Evolutionary conservation across 192 early-diverging fungal genomes (phyloP).

Genomic region (Entophlyctis helioformis): DNA sequence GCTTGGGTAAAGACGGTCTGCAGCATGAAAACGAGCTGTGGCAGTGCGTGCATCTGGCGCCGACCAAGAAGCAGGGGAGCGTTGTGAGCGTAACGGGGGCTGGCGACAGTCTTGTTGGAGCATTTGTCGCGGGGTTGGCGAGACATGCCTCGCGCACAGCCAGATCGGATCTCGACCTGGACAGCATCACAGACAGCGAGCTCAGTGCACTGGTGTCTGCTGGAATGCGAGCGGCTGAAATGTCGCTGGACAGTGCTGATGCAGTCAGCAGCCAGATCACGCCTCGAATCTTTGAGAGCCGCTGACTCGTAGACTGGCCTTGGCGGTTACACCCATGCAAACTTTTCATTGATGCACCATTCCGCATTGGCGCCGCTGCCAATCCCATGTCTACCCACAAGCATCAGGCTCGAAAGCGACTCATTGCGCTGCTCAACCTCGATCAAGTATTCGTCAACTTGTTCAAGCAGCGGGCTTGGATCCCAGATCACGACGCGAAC

Average conservation of each 20-base stretch:
- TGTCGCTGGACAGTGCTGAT: too few species aligned
- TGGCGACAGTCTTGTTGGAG: too few species aligned
- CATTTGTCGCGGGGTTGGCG: too few species aligned
- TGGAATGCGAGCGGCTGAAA: too few species aligned
- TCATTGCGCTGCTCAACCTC: neutral
- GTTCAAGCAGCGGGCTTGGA: neutral
- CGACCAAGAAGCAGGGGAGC: constrained; percentile 4
- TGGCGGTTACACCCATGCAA: constrained; percentile 2
- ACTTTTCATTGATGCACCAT: constrained; percentile 3
- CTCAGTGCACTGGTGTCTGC: too few species aligned
- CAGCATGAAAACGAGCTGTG: constrained; percentile 6
- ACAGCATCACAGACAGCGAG: too few species aligned
- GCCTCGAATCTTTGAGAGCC: too few species aligned
- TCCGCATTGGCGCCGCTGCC: neutral
- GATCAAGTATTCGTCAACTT: neutral
- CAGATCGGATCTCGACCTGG: too few species aligned
- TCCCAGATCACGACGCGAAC: neutral
- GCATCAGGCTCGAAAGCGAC: neutral
- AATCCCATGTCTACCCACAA: neutral
- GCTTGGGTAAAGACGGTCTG: too few species aligned
- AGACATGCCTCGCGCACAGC: too few species aligned
- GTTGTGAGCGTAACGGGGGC: constrained; percentile 64
- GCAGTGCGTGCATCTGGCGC: constrained; percentile 18
- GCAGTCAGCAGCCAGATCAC: too few species aligned
- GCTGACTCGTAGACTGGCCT: too few species aligned